phyloP scores from a whole-genome alignment of 2,329 filamentous ascomycete genomes.

The Verticillium nonalfalfae region DNA sequence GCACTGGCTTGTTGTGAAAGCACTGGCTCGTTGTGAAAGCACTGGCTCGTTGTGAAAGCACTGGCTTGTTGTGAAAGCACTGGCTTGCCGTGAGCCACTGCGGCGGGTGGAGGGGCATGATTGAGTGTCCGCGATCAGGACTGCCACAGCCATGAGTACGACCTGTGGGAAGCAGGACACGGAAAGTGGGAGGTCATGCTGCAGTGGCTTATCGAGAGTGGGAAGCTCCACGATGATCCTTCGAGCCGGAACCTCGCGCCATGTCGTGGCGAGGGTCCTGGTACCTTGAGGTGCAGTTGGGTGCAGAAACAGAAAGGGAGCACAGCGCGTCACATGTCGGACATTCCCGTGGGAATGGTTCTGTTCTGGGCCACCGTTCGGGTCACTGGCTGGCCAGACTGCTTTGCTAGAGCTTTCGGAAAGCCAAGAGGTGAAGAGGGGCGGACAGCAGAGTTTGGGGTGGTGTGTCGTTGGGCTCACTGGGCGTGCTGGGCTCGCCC shows the following conservation, averaged over 20 bases:
- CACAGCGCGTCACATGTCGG: not conserved
- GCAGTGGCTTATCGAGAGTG: not conserved
- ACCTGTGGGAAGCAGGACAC: not conserved
- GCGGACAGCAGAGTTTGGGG: not conserved
- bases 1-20: not conserved
- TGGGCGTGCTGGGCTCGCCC: not conserved
- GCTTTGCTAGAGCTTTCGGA: too few species aligned
- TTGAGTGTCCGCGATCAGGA: too few species aligned
- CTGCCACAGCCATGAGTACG: not conserved
- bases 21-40: not conserved
- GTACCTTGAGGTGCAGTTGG: not conserved
- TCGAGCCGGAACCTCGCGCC: not conserved
- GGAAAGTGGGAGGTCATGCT: not conserved
- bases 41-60: not conserved
- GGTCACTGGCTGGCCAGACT: not conserved
- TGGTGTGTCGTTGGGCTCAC: not conserved
- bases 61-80: not conserved
- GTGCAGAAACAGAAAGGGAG: not conserved
- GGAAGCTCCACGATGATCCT: not conserved
- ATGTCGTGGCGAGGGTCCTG: not conserved
- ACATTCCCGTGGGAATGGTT: not conserved
- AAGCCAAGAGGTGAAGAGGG: not conserved
- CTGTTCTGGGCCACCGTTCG: not conserved
- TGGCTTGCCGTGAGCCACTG: not conserved
- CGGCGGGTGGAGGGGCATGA: not conserved